A percentile compares a stretch with the other conserved stretches of the same genome.
These are phyloP conservation scores for Prunus mume DNA, from an alignment of 306 rosid genomes.

Conservation along the genomic window DNA sequence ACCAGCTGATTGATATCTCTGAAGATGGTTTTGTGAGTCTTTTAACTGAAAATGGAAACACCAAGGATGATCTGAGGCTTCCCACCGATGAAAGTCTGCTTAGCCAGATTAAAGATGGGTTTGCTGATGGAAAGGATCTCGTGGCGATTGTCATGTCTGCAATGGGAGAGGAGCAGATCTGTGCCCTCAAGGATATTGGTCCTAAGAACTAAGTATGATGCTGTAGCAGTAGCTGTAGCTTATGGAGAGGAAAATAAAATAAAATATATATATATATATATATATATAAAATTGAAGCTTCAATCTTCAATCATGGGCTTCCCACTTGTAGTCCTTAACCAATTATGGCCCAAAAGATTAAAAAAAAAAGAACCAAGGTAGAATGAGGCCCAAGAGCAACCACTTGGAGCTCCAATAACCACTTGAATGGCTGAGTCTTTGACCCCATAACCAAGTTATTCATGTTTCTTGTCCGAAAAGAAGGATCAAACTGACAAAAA, in stretches of 20 bases:
- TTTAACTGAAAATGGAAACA: conserved; percentile 65
- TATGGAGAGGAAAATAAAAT: conserved; percentile 4
- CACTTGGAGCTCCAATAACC: not conserved
- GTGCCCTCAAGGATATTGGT: conserved; percentile 70
- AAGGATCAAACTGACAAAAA: not conserved
- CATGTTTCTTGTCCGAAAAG: not conserved
- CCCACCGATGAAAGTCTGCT: conserved; percentile 68
- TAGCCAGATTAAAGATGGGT: conserved; percentile 66
- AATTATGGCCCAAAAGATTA: not conserved
- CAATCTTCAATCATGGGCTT: not conserved
- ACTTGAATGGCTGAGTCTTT: not conserved
- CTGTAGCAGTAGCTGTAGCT: conserved; percentile 36
- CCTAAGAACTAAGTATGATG: conserved; percentile 50
- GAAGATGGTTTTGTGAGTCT: conserved; percentile 81
- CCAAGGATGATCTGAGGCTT: conserved; percentile 77
- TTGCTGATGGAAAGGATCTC: conserved; percentile 73
- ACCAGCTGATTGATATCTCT: conserved; percentile 72
- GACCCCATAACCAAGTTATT: not conserved
- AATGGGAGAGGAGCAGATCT: conserved; percentile 79
- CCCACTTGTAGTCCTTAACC: not conserved
- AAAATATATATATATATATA: no score
- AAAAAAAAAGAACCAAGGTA: not conserved
- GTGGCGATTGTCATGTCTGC: conserved; percentile 74
- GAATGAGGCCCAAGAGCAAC: not conserved
- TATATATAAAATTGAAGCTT: no score